phyloP scores from a whole-genome alignment of 352 stramenopile genomes.

The Peronospora tabacina region DNA sequence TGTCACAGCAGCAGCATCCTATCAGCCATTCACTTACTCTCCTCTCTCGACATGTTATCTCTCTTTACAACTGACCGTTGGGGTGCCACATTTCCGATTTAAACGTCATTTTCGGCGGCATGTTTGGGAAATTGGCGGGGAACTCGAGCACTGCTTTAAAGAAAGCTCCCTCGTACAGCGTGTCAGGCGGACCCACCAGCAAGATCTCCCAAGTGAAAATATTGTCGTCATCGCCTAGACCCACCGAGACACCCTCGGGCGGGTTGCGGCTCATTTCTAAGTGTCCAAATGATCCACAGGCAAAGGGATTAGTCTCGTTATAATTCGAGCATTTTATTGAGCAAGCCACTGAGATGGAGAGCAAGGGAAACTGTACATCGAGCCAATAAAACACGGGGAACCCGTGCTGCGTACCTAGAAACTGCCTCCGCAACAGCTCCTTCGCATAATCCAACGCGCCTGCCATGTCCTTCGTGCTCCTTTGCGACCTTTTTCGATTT shows the following conservation, averaged over 20 bases:
- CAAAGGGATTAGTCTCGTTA: constrained; percentile 5
- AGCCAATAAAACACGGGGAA: constrained; percentile 3
- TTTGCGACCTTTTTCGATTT: constrained; percentile 17
- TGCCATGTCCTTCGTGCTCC: constrained; percentile 35
- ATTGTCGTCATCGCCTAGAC: constrained; percentile 95
- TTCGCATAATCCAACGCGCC: constrained; percentile 60
- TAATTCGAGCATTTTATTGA: neutral
- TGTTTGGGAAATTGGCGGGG: constrained; percentile 97
- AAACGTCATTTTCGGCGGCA: constrained; percentile 98
- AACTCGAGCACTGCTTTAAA: constrained; percentile 98
- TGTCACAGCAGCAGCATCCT: constrained; percentile 1
- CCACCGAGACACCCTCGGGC: constrained; percentile 96
- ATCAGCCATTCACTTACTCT: constrained; percentile 1
- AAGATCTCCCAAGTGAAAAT: constrained; percentile 99
- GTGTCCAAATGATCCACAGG: constrained; percentile 10
- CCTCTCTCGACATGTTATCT: neutral
- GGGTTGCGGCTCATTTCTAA: constrained; percentile 97
- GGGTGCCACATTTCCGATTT: constrained; percentile 99
- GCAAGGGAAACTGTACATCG: neutral
- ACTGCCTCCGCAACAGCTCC: constrained; percentile 75
- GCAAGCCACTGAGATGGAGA: neutral
- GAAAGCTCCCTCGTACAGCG: constrained; percentile 95
- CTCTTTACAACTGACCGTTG: constrained; percentile 73
- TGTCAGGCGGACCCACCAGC: constrained; percentile 93
- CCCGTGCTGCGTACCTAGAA: constrained; percentile 44